Base-by-base conservation (phyloP, 208 protist species). In the Naegleria lovaniensis region DNA sequence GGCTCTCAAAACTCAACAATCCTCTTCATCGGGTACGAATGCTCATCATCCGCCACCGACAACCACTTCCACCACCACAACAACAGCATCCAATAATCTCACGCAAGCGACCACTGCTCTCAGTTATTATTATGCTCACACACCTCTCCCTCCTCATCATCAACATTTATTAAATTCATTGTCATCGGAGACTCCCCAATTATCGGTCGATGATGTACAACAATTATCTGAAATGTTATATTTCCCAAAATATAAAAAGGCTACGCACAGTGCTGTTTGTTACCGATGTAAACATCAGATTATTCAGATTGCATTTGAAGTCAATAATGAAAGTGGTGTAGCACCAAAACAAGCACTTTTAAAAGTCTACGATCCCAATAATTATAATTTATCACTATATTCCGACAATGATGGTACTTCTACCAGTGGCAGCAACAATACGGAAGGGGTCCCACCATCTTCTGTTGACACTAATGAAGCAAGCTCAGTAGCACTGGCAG, bases 161-260 rank as follows among this genome's bases (percentile, higher is more conserved):
- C 29, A 29, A 79, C 13, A 79, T 79, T 36, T 79, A 36, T 79
- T 79, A 79, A 19, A 79, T 36, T 36, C 67, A 36, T 36, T 79
- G 9, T 79, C 29, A 79, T 36, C 16, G n/a, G 16, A 19, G n/a
- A 36, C 67, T 36, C 29, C 67, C n/a, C 55, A 79, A 79, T n/a
- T 36, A n/a, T 79, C 67, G 29, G 29, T 13, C 36, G 16, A 79
- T 36, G 67, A 79, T 79, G 29, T 36, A 36, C 29, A 79, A 79
- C 67, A 79, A 79, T 79, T 79, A 79, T 36, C 16, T 36, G 67
- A 79, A 79, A 79, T 79, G 67, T 79, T 79, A 79, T 79, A 79
- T 36, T 79, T 79, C 9, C 67, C 67, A 36, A 79, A 79, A 33
- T 79, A 36, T 79, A 79, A 79, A 79, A 79, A 79, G 29, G 67